Percentiles rank a stretch among this genome's conserved stretches.
phyloP scores from a whole-genome alignment of 805 yeast species.

The Candida sanyiensis region DNA sequence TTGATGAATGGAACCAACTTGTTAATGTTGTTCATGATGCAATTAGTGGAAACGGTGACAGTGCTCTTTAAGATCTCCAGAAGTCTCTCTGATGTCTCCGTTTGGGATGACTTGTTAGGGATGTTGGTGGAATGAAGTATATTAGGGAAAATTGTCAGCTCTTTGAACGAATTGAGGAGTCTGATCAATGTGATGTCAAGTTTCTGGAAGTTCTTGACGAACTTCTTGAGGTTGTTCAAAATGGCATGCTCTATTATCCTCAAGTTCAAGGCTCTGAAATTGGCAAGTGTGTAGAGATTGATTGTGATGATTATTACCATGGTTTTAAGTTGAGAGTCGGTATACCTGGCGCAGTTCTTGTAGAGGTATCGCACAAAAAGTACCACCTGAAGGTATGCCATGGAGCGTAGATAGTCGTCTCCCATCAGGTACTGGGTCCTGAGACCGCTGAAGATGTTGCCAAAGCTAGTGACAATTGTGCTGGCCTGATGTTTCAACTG shows the following conservation, averaged over 20 bases:
- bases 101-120: slow-evolving; percentile 1
- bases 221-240: slow-evolving; percentile 15
- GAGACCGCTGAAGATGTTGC: slow-evolving; percentile 1
- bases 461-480: neutral
- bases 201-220: slow-evolving; percentile 21
- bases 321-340: slow-evolving; percentile 1
- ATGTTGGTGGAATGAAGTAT: slow-evolving; percentile 10
- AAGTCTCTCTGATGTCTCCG: slow-evolving; percentile 5
- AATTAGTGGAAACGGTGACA: slow-evolving; percentile 30
- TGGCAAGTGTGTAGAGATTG: slow-evolving; percentile 8
- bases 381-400: slow-evolving; percentile 1
- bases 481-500: slow-evolving; percentile 2
- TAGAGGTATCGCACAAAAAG: slow-evolving; percentile 3
- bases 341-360: slow-evolving; percentile 5
- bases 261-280: slow-evolving; percentile 4
- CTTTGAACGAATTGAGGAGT: slow-evolving; percentile 27
- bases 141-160: slow-evolving; percentile 23
- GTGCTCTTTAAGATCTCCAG: slow-evolving; percentile 26
- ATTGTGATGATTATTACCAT: slow-evolving; percentile 7
- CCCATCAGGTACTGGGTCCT: neutral
- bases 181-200: slow-evolving; percentile 26
- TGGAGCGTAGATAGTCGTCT: neutral
- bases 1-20: slow-evolving; percentile 27
- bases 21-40: slow-evolving; percentile 24
- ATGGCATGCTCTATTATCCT: slow-evolving; percentile 12